Percentiles rank a stretch among this genome's conserved stretches.
Conservation (phyloP, 1,284 basidiomycete species). For the Tylopilus orsonianus region DNA sequence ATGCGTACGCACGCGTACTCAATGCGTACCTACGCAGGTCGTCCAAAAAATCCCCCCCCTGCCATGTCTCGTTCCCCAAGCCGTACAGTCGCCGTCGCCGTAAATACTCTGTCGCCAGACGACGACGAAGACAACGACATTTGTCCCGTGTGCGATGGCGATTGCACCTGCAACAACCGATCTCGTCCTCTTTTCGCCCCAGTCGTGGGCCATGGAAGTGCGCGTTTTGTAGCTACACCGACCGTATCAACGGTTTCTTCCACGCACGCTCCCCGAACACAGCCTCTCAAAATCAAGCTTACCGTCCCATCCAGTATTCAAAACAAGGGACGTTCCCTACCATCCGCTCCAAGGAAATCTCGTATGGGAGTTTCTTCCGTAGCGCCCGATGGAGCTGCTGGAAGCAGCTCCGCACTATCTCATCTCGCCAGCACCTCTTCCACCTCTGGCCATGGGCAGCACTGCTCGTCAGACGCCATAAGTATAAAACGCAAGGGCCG, state of each 20-base stretch:
- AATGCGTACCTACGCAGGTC: conserved; percentile 39
- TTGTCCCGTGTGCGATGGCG: conserved; percentile 82
- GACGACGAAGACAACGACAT: conserved; percentile 78
- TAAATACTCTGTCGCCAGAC: conserved; percentile 37
- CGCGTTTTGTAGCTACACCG: conserved; percentile 30
- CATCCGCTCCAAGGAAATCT: conserved; percentile 25
- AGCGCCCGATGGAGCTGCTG: conserved; percentile 18
- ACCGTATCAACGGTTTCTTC: conserved; percentile 26
- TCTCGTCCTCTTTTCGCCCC: conserved; percentile 32
- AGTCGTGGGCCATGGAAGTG: conserved; percentile 30
- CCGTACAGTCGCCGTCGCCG: conserved; percentile 56
- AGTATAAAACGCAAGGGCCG: conserved; percentile 53
- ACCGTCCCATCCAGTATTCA: conserved; percentile 58
- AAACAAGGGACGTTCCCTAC: conserved; percentile 38
- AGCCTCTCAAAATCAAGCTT: conserved; percentile 73
- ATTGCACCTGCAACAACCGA: conserved; percentile 69
- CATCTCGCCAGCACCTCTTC: conserved; percentile 19
- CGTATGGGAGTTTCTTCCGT: conserved; percentile 16
- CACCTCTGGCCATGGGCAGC: conserved; percentile 30
- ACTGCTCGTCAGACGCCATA: conserved; percentile 29
- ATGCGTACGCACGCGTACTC: conserved; percentile 28
- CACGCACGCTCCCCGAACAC: conserved; percentile 29
- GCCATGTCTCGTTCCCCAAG: conserved; percentile 66
- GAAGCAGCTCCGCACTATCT: conserved; percentile 16
- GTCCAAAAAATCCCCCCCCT: conserved; percentile 56